Conservation (phyloP, 305 asterid genomes). For the Rubia occidens region DNA sequence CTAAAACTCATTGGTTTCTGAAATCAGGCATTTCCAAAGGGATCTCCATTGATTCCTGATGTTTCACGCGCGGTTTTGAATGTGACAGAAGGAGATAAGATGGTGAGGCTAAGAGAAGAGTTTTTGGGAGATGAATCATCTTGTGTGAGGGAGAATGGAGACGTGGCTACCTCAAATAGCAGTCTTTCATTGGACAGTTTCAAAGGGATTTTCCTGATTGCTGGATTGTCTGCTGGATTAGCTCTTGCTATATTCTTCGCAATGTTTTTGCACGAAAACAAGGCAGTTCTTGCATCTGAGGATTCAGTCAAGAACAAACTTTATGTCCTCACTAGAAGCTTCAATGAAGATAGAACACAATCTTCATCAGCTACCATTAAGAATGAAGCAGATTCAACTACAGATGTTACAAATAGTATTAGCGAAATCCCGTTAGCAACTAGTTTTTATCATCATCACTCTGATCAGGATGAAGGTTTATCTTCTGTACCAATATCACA, state of each 20-base stretch:
- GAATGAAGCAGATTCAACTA: background rate
- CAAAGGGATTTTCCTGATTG: slow-evolving; percentile 36
- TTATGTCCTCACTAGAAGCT: slow-evolving; percentile 22
- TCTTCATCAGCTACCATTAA: background rate
- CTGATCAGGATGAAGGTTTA: slow-evolving; percentile 13
- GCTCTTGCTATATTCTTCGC: slow-evolving; percentile 29
- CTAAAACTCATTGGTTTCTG: background rate
- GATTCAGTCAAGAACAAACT: slow-evolving; percentile 26
- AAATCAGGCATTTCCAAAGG: slow-evolving; percentile 46
- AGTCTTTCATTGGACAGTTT: slow-evolving; percentile 36
- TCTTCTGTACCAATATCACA: slow-evolving; percentile 18
- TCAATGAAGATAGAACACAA: slow-evolving; percentile 23
- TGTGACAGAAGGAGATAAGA: slow-evolving; percentile 35
- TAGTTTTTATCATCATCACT: slow-evolving; percentile 16
- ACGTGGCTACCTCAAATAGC: slow-evolving; percentile 20
- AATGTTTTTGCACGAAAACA: slow-evolving; percentile 29
- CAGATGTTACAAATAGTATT: background rate
- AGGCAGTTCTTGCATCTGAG: slow-evolving; percentile 22
- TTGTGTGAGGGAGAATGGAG: slow-evolving; percentile 14
- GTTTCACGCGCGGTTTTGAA: slow-evolving; percentile 39
- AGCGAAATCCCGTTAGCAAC: slow-evolving; percentile 21
- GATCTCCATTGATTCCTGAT: slow-evolving; percentile 38
- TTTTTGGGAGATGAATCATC: slow-evolving; percentile 26
- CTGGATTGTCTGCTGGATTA: slow-evolving; percentile 26
- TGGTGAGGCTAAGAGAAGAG: slow-evolving; percentile 17